Percentiles rank a stretch among this genome's conserved stretches.
Evolutionary conservation across 2,329 filamentous ascomycete species (phyloP).

Genomic region (Diaporthe batatas): DNA sequence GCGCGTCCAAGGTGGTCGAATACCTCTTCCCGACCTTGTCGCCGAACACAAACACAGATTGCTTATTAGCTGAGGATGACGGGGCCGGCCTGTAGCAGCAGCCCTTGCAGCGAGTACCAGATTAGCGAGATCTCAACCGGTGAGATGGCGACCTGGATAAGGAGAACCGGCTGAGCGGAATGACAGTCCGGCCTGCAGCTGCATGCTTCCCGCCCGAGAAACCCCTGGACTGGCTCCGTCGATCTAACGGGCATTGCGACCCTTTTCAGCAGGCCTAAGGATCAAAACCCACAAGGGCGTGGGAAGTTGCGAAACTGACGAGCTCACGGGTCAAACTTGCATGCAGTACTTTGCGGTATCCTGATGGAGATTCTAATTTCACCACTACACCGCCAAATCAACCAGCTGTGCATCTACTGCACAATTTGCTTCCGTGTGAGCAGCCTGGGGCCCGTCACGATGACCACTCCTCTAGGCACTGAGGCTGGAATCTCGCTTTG

Average conservation of each 20-base stretch:
- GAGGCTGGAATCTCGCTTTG: background rate
- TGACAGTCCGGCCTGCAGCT: constrained; percentile 34
- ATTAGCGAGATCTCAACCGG: constrained; percentile 41
- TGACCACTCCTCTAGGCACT: background rate
- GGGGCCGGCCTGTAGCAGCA: constrained; percentile 12
- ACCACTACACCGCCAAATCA: background rate
- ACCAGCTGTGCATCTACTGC: background rate
- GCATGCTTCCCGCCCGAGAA: constrained; percentile 28
- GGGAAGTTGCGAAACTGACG: constrained; percentile 8
- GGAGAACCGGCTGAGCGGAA: constrained; percentile 33
- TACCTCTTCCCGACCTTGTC: constrained; percentile 18
- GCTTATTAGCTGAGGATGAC: constrained; percentile 17
- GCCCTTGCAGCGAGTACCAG: constrained; percentile 38
- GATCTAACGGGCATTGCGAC: constrained; percentile 32
- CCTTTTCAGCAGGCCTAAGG: constrained; percentile 16
- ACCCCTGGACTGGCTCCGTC: constrained; percentile 21
- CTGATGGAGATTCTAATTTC: constrained; percentile 11
- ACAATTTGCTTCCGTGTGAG: background rate
- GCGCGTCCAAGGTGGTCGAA: constrained; percentile 15
- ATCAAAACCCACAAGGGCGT: constrained; percentile 13
- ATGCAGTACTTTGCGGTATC: background rate
- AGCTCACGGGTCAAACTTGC: constrained; percentile 13
- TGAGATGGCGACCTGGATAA: constrained; percentile 15
- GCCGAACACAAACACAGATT: constrained; percentile 15
- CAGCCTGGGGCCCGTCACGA: constrained; percentile 1